A percentile compares a stretch with the other conserved stretches of the same genome.
These are phyloP conservation scores for Pichia sp. DNA, from an alignment of 1,139 yeast genomes.

Conservation along the genomic window DNA sequence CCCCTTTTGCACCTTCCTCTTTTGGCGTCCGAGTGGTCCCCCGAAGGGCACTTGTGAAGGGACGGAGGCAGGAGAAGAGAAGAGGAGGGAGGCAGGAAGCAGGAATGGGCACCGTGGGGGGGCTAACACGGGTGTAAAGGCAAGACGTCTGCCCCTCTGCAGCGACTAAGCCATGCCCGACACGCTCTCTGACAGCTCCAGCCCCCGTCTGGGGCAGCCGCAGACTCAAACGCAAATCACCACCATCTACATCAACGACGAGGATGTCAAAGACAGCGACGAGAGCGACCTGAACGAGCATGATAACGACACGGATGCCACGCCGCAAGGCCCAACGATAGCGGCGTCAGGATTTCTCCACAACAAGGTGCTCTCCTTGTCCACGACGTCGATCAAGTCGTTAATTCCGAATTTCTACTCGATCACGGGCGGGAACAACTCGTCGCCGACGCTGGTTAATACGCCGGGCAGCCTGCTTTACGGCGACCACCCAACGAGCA, in stretches of 20 bases:
- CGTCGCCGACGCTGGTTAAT: slow-evolving; percentile 20
- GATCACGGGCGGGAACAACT: slow-evolving; percentile 21
- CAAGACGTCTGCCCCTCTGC: neutral
- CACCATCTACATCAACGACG: neutral
- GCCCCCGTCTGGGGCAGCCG: neutral
- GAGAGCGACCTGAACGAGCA: neutral
- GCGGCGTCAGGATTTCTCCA: slow-evolving; percentile 1
- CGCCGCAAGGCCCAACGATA: neutral
- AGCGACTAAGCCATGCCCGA: neutral
- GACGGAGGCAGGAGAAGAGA: too few species aligned
- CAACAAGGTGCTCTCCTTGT: slow-evolving; percentile 27
- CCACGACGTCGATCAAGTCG: slow-evolving; percentile 30
- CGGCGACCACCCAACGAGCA: neutral
- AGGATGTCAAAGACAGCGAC: neutral
- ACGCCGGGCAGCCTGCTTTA: neutral
- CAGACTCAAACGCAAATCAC: neutral
- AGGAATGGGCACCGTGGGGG: too few species aligned
- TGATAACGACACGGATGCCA: neutral
- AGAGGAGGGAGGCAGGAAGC: too few species aligned
- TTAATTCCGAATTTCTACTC: slow-evolving; percentile 28
- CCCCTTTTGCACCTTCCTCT: too few species aligned
- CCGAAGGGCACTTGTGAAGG: too few species aligned
- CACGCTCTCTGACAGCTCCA: neutral
- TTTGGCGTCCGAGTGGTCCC: too few species aligned
- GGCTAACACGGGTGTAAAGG: too few species aligned